Percentiles rank a stretch among this genome's conserved stretches.
Evolutionary conservation across 2,329 filamentous ascomycete genomes (phyloP).

Genomic region (Monosporascus sp.): DNA sequence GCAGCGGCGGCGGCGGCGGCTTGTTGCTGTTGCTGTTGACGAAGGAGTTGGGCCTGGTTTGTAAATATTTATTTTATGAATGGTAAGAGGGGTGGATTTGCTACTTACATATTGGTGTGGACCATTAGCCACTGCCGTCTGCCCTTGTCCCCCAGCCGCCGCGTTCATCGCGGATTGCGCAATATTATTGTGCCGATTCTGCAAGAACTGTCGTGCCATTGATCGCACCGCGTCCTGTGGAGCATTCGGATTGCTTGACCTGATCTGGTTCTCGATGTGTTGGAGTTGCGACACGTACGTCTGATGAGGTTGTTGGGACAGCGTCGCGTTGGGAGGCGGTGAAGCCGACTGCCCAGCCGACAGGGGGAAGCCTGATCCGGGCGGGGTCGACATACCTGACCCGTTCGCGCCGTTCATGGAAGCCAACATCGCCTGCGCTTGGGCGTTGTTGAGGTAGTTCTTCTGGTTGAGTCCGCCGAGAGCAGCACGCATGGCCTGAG

Average conservation of each 20-base stretch:
- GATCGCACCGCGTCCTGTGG: constrained; percentile 45
- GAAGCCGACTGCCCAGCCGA: constrained; percentile 40
- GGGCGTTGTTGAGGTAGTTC: constrained; percentile 46
- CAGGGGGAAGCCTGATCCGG: constrained; percentile 41
- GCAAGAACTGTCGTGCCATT: constrained; percentile 47
- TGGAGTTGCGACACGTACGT: constrained; percentile 44
- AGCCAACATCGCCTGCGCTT: constrained; percentile 43
- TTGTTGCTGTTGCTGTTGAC: constrained; percentile 51
- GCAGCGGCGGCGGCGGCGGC: constrained; percentile 27
- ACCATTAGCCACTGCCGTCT: constrained; percentile 44
- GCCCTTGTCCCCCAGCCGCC: constrained; percentile 44
- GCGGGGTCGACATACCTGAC: constrained; percentile 39
- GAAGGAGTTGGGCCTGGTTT: constrained; percentile 37
- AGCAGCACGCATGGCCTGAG: constrained; percentile 38
- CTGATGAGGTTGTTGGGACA: constrained; percentile 40
- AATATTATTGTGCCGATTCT: constrained; percentile 35
- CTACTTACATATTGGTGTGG: constrained; percentile 51
- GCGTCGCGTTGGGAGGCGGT: constrained; percentile 36
- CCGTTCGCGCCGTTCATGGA: constrained; percentile 41
- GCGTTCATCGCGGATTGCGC: constrained; percentile 49
- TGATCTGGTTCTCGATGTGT: constrained; percentile 47
- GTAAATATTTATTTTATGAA: too few species aligned
- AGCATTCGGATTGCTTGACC: constrained; percentile 45
- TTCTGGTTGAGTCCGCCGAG: constrained; percentile 45
- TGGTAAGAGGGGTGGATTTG: too few species aligned